Evolutionary conservation across 192 early-diverging fungal species (phyloP).

Genomic region (Coemansia sp.): DNA sequence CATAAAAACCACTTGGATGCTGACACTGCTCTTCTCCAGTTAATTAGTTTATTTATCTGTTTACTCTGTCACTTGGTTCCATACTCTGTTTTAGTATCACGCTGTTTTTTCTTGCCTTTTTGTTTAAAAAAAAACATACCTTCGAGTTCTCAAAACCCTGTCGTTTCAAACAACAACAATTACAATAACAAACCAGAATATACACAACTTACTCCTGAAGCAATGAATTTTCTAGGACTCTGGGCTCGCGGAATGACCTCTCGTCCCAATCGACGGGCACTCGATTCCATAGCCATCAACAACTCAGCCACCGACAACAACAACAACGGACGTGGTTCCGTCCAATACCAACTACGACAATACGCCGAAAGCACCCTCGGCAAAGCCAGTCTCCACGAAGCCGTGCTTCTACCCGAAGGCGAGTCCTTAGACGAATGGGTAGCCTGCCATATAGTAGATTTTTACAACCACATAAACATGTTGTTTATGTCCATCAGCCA

Average conservation of each 20-base stretch:
- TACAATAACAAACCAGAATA: too few relatives aligned
- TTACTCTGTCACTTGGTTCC: too few relatives aligned
- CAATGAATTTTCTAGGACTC: slow-evolving; percentile 54
- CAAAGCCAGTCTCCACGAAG: slow-evolving; percentile 72
- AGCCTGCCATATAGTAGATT: slow-evolving; percentile 91
- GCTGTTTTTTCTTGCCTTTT: too few relatives aligned
- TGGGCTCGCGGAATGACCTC: slow-evolving; percentile 53
- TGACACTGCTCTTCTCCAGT: too few relatives aligned
- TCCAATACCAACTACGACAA: slow-evolving; percentile 56
- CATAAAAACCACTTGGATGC: neutral
- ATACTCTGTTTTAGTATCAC: too few relatives aligned
- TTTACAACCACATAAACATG: slow-evolving; percentile 96
- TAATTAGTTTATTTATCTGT: neutral
- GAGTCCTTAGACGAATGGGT: slow-evolving; percentile 92
- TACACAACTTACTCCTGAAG: too few relatives aligned
- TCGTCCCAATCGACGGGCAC: slow-evolving; percentile 42
- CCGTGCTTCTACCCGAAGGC: slow-evolving; percentile 82
- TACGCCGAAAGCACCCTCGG: slow-evolving; percentile 75
- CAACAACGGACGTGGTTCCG: slow-evolving; percentile 30
- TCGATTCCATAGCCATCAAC: slow-evolving; percentile 54
- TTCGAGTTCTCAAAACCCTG: too few relatives aligned
- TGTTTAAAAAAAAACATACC: too few relatives aligned
- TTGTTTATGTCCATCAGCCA: slow-evolving; percentile 82
- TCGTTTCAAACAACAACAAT: neutral
- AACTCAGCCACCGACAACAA: slow-evolving; percentile 14